These are phyloP conservation scores for Xeromyces bisporus DNA, from an alignment of 495 filamentous ascomycete genomes.

Conservation along the genomic window DNA sequence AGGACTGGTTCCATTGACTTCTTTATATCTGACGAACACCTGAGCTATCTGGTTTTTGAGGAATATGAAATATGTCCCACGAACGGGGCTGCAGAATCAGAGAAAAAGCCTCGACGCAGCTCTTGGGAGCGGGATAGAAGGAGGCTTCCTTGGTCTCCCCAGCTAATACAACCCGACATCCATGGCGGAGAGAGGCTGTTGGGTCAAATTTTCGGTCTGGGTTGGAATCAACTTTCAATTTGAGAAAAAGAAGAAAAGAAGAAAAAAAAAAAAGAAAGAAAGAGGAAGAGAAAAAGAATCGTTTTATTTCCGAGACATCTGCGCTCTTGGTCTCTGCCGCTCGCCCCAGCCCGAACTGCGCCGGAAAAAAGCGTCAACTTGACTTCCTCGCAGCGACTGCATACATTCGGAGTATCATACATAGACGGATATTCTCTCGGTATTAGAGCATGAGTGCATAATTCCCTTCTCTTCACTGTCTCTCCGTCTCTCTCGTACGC, in stretches of 20 bases:
- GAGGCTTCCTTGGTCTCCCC: slow-evolving; percentile 41
- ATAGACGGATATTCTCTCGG: background rate
- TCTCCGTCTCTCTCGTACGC: slow-evolving; percentile 1
- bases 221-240: slow-evolving; percentile 46
- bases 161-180: slow-evolving; percentile 49
- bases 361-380: background rate
- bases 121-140: slow-evolving; percentile 44
- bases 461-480: slow-evolving; percentile 2
- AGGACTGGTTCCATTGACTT: too few species aligned
- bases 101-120: slow-evolving; percentile 32
- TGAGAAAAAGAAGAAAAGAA: slow-evolving; percentile 15
- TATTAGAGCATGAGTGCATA: slow-evolving; percentile 15
- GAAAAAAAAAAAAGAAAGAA: slow-evolving; percentile 10
- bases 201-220: slow-evolving; percentile 51
- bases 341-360: slow-evolving; percentile 5
- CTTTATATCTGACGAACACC: too few species aligned
- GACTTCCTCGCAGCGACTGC: too few species aligned
- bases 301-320: slow-evolving; percentile 11
- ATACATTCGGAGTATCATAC: too few species aligned
- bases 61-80: too few species aligned
- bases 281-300: slow-evolving; percentile 3
- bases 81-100: slow-evolving; percentile 34
- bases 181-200: slow-evolving; percentile 25
- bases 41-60: too few species aligned
- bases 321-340: slow-evolving; percentile 10